Conservation (phyloP, 2,329 filamentous ascomycete species). For the Colletotrichum musae region DNA sequence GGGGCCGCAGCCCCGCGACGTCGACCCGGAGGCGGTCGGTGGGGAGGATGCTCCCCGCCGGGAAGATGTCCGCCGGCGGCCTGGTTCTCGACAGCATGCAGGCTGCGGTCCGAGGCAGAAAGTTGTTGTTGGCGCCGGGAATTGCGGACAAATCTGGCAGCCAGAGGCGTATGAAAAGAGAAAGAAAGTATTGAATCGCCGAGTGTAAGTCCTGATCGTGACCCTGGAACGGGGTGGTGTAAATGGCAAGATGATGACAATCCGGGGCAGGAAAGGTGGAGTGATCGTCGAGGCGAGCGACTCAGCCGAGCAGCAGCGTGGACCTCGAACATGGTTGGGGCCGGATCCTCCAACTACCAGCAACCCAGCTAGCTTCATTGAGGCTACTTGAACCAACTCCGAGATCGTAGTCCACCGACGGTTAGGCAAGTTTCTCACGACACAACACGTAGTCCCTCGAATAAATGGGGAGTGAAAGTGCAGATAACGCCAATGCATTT, state of each 20-base stretch:
- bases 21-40: slow-evolving; percentile 1
- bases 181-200: too few relatives aligned
- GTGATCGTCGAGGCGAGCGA: not conserved
- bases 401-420: too few relatives aligned
- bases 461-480: not conserved
- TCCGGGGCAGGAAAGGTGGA: not conserved
- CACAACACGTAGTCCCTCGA: too few relatives aligned
- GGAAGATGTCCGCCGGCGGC: slow-evolving; percentile 17
- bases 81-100: slow-evolving; percentile 28
- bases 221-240: not conserved
- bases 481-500: slow-evolving; percentile 10
- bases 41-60: not conserved
- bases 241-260: not conserved
- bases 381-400: too few relatives aligned
- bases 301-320: not conserved
- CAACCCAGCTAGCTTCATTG: not conserved
- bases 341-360: not conserved
- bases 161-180: too few relatives aligned
- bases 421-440: too few relatives aligned
- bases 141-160: too few relatives aligned
- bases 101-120: too few relatives aligned
- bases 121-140: too few relatives aligned
- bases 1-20: not conserved
- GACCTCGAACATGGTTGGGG: not conserved
- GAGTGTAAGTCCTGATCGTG: not conserved